Base-by-base conservation (phyloP, 257 asterid genomes). In the Fraxinus anomala region DNA sequence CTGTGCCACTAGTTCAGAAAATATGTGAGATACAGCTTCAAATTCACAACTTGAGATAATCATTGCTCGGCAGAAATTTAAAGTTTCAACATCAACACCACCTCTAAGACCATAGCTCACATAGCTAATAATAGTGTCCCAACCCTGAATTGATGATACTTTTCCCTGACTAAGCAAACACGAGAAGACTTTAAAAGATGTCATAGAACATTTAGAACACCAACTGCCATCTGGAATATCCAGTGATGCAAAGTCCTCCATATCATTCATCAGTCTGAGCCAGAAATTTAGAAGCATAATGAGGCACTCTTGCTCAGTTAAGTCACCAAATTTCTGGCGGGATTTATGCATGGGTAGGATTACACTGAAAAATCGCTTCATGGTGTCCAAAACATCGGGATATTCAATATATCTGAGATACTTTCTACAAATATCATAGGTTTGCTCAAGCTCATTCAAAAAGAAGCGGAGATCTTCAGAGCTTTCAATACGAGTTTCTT, bases 11-110 rank as follows among this genome's bases (percentile, higher is more conserved):
- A 89, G 85, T 80, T 84, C 81, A 12, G 86, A 71, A 70, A 93
- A 91, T 39, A 88, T 88, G 63, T 70, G 76, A 36, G 87, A 76
- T 73, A 93, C 65, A 72, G 95, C 88, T 81, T 81, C 85, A 82
- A 93, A 96, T 68, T 84, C 89, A 84, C 97, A 92, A 68, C 94
- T 92, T 47, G 89, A 80, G 77, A 84, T 87, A 72, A 93, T 81
- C 99, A 96, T 89, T 21, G 97, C 92, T 83, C 85, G 85, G 80
- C 87, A 89, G 85, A 96, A 92, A 65, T 88, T 83, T n/a, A 75
- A 84, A 37, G 87, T 73, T 87, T 89, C 95, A 68, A 79, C 74
- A 68, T 85, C 85, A 74, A 80, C 79, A 69, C 82, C 76, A 63
- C 83, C 87, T 77, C 77, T 80, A 63, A 91, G 83, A 78, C 90